Conservation (phyloP, 495 filamentous ascomycete species). For the Penicillium maclennaniae region DNA sequence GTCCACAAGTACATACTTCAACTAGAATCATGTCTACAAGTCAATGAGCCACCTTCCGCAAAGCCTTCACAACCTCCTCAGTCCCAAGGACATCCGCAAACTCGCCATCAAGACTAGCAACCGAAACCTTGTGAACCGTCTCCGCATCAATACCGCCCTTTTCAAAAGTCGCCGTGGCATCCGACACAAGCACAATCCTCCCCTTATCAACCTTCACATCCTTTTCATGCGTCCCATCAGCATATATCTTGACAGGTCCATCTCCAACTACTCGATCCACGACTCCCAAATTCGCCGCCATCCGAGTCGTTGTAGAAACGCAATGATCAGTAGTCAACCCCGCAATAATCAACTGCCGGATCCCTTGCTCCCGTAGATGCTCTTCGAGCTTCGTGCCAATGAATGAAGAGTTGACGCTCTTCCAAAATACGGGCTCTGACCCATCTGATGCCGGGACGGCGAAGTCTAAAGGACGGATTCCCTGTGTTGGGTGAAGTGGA, state of each 20-base stretch:
- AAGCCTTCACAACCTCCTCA: slow-evolving; percentile 32
- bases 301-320: slow-evolving; percentile 47
- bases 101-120: slow-evolving; percentile 47
- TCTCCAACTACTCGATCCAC: slow-evolving; percentile 28
- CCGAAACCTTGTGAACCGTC: slow-evolving; percentile 42
- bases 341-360: slow-evolving; percentile 39
- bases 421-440: slow-evolving; percentile 43
- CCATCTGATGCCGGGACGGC: slow-evolving; percentile 35
- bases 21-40: neutral
- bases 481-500: slow-evolving; percentile 26
- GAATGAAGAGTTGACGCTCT: slow-evolving; percentile 47
- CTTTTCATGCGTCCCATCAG: slow-evolving; percentile 23
- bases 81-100: slow-evolving; percentile 43
- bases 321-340: slow-evolving; percentile 51
- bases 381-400: slow-evolving; percentile 44
- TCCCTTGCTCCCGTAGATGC: slow-evolving; percentile 29
- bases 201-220: slow-evolving; percentile 30
- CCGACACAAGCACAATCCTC: slow-evolving; percentile 41
- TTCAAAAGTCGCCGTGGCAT: slow-evolving; percentile 47
- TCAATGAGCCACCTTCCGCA: slow-evolving; percentile 12
- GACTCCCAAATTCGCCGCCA: slow-evolving; percentile 47
- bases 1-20: neutral
- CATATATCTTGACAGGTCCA: slow-evolving; percentile 11
- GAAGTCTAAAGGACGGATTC: slow-evolving; percentile 35
- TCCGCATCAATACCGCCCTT: slow-evolving; percentile 45